Conservation (phyloP, 177 flowering plant genomes). For the Vitis hybrid region DNA sequence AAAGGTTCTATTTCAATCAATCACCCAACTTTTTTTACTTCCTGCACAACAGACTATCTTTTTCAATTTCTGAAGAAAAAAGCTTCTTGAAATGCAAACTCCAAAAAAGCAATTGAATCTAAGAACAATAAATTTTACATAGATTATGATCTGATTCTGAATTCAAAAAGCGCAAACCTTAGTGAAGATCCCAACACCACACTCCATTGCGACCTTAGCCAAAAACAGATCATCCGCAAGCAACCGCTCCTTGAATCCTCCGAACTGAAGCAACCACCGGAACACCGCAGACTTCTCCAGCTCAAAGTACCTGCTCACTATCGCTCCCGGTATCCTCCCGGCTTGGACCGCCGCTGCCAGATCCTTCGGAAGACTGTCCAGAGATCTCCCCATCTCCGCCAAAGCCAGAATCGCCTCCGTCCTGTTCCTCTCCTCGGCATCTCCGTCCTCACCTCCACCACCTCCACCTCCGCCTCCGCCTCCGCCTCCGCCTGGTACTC, state of each 20-base stretch:
- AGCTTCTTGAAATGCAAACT: too few relatives aligned
- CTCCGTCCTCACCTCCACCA: slow-evolving; percentile 30
- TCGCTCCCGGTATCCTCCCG: slow-evolving; percentile 67
- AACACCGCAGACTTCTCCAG: slow-evolving; percentile 68
- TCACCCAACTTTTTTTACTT: too few relatives aligned
- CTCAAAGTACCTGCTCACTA: slow-evolving; percentile 61
- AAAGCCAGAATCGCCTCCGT: slow-evolving; percentile 44
- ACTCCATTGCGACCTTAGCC: slow-evolving; percentile 81
- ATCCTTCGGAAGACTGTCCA: slow-evolving; percentile 72
- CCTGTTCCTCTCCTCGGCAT: slow-evolving; percentile 35
- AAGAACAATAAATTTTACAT: too few relatives aligned
- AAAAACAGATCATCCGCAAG: slow-evolving; percentile 93
- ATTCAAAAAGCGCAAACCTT: slow-evolving; percentile 47
- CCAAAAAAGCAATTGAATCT: too few relatives aligned
- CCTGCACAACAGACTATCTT: too few relatives aligned
- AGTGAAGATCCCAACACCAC: slow-evolving; percentile 91
- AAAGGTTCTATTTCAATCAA: too few relatives aligned
- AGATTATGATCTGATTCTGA: too few relatives aligned
- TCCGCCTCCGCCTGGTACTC: slow-evolving; percentile 24
- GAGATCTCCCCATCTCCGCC: slow-evolving; percentile 52
- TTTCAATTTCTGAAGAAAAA: too few relatives aligned
- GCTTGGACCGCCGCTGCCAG: slow-evolving; percentile 68
- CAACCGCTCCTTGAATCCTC: slow-evolving; percentile 84
- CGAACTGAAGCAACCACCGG: slow-evolving; percentile 79
- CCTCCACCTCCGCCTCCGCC: slow-evolving; percentile 24